A percentile compares a stretch with the other conserved stretches of the same genome.
Evolutionary conservation across 352 stramenopile species (phyloP).

Genomic region (Pythium chondricola): DNA sequence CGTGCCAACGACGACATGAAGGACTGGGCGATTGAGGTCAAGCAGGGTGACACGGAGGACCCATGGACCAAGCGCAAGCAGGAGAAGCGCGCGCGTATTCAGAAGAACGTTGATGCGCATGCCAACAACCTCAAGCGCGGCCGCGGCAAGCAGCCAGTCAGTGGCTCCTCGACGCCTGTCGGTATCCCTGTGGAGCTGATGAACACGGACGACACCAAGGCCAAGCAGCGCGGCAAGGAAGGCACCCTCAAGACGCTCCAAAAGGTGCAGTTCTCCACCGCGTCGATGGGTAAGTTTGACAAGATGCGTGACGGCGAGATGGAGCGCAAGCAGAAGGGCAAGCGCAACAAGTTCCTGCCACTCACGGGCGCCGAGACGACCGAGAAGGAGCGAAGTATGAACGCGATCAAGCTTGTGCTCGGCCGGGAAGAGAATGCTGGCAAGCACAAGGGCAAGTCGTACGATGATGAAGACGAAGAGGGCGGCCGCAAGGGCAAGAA

Average conservation of each 20-base stretch:
- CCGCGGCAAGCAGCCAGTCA: slow-evolving; percentile 47
- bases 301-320: slow-evolving; percentile 90
- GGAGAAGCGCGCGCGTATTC: slow-evolving; percentile 86
- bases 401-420: slow-evolving; percentile 65
- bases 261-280: slow-evolving; percentile 91
- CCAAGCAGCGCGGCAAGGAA: slow-evolving; percentile 85
- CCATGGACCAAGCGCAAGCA: slow-evolving; percentile 93
- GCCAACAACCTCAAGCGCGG: slow-evolving; percentile 69
- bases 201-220: slow-evolving; percentile 57
- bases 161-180: slow-evolving; percentile 38
- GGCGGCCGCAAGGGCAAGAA: slow-evolving; percentile 54
- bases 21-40: slow-evolving; percentile 94
- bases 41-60: slow-evolving; percentile 89
- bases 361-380: slow-evolving; percentile 60
- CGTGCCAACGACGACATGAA: slow-evolving; percentile 77
- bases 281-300: slow-evolving; percentile 94
- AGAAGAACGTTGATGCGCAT: slow-evolving; percentile 91
- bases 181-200: slow-evolving; percentile 91
- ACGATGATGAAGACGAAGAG: slow-evolving; percentile 50
- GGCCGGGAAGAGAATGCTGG: slow-evolving; percentile 72
- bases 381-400: slow-evolving; percentile 82
- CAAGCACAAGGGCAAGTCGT: slow-evolving; percentile 56
- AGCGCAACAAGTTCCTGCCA: slow-evolving; percentile 79
- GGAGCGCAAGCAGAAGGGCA: slow-evolving; percentile 83
- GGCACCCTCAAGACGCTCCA: slow-evolving; percentile 84